Evolutionary conservation across 805 yeast species (phyloP).

Genomic region (Starmerella gropengiesseri): DNA sequence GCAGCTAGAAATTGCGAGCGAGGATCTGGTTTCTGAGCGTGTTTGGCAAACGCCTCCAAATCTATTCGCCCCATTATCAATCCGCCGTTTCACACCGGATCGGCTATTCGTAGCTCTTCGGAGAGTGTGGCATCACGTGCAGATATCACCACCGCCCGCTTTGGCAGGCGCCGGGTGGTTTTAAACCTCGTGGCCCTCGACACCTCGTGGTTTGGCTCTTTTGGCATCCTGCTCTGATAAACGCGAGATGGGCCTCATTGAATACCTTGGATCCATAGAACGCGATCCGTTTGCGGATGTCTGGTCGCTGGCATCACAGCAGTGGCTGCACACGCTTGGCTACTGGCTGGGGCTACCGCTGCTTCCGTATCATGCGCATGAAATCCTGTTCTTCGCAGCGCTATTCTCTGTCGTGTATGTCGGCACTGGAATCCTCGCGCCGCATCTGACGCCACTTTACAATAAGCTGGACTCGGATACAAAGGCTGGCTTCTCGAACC

Average conservation of each 20-base stretch:
- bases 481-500: constrained; percentile 73
- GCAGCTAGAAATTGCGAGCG: no score
- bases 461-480: constrained; percentile 45
- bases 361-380: constrained; percentile 43
- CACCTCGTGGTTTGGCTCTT: no score
- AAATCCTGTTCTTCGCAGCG: constrained; percentile 47
- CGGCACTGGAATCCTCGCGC: constrained; percentile 35
- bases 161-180: no score
- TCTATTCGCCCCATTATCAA: no score
- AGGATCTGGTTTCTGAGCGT: no score
- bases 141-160: no score
- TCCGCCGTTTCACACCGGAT: no score
- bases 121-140: no score
- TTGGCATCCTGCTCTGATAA: no score
- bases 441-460: constrained; percentile 40
- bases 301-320: constrained; percentile 7
- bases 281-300: constrained; percentile 12
- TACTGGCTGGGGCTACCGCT: constrained; percentile 23
- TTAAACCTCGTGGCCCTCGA: no score
- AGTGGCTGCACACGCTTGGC: constrained; percentile 3
- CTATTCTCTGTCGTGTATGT: constrained; percentile 51
- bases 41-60: no score
- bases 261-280: constrained; percentile 9
- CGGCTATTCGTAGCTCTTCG: no score
- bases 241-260: constrained; percentile 2